These are phyloP conservation scores for Tephrocybe sp. DNA, from an alignment of 768 basidiomycete genomes.

Conservation along the genomic window DNA sequence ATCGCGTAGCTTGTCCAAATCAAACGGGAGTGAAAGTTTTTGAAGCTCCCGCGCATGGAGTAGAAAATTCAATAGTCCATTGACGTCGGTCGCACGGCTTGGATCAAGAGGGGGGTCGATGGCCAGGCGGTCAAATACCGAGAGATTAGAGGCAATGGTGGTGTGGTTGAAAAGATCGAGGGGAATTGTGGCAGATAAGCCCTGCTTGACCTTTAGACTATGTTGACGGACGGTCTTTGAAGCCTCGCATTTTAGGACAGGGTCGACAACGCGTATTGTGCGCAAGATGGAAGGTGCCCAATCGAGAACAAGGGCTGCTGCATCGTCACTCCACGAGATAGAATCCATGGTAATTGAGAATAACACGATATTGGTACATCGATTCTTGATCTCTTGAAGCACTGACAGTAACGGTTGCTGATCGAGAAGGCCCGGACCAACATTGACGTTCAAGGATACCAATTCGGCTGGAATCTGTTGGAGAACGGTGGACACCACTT, in stretches of 20 bases:
- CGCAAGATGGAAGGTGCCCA: not conserved
- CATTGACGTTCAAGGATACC: not conserved
- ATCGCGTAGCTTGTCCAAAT: not conserved
- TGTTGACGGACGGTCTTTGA: not conserved
- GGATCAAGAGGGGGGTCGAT: not conserved
- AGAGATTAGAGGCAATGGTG: not conserved
- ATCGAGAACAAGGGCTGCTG: not conserved
- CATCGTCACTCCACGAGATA: not conserved
- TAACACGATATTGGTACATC: not conserved
- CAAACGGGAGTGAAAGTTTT: constrained; percentile 5
- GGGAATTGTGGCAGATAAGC: not conserved
- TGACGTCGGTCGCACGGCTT: too few species aligned
- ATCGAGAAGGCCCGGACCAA: not conserved
- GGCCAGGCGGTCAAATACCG: not conserved
- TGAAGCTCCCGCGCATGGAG: not conserved
- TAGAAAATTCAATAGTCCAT: not conserved
- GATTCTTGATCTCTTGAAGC: not conserved
- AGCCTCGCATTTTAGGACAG: not conserved
- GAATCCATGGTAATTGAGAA: constrained; percentile 4
- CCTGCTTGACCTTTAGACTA: not conserved
- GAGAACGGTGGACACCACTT: not conserved
- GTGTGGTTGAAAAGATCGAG: not conserved
- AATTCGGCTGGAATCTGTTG: not conserved
- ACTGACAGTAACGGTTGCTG: not conserved
- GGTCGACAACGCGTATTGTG: constrained; percentile 5